These are phyloP conservation scores for Pilaira anomala DNA, from an alignment of 192 early-diverging fungal genomes.

Conservation along the genomic window DNA sequence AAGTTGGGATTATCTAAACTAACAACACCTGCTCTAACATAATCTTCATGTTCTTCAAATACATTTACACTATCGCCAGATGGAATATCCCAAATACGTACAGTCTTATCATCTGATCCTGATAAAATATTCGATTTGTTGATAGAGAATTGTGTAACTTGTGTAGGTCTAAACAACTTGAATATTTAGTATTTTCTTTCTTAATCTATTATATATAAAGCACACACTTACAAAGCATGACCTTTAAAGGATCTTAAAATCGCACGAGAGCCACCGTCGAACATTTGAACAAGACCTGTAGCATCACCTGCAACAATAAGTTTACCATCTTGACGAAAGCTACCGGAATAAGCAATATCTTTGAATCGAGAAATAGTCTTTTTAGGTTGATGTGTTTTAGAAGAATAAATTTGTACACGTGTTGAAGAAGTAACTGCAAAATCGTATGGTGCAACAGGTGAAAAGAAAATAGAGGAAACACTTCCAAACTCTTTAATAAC, in stretches of 20 bases:
- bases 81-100: constrained; percentile 93
- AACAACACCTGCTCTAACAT: constrained; percentile 78
- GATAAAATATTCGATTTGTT: constrained; percentile 81
- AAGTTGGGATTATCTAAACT: constrained; percentile 75
- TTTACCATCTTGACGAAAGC: constrained; percentile 82
- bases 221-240: constrained; percentile 51
- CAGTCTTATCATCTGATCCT: constrained; percentile 89
- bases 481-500: constrained; percentile 86
- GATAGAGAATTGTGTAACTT: constrained; percentile 76
- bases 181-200: not conserved
- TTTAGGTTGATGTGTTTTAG: constrained; percentile 78
- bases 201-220: constrained; percentile 2
- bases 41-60: constrained; percentile 87
- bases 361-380: constrained; percentile 92
- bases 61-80: constrained; percentile 62
- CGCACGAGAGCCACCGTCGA: constrained; percentile 63
- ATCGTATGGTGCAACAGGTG: constrained; percentile 75
- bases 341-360: constrained; percentile 79
- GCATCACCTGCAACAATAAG: constrained; percentile 92
- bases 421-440: constrained; percentile 89
- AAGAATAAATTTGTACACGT: constrained; percentile 88
- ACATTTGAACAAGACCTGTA: constrained; percentile 81
- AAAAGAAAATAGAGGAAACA: constrained; percentile 80
- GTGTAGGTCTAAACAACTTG: constrained; percentile 65
- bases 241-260: constrained; percentile 62